Conservation (phyloP, 148 eudicot species). For the Rhododendron henanense region DNA sequence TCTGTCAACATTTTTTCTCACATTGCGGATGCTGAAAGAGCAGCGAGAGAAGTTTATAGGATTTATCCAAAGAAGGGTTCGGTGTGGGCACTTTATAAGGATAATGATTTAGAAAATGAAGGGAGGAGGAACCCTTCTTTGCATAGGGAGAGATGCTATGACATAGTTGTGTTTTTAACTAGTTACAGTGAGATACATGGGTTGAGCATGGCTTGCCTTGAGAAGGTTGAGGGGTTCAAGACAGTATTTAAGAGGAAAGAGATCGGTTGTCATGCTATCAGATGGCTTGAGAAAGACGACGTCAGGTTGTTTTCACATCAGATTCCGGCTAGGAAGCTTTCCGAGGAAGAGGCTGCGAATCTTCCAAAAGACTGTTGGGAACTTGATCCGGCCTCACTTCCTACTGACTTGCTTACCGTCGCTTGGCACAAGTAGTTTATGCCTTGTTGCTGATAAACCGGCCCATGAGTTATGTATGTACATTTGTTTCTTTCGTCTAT, state of each 20-base stretch:
- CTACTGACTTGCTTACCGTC: conserved; percentile 46
- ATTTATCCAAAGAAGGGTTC: conserved; percentile 84
- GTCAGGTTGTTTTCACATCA: conserved; percentile 73
- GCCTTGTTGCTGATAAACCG: background rate
- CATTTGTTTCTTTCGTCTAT: background rate
- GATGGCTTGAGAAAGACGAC: conserved; percentile 54
- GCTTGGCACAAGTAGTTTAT: conserved; percentile 11
- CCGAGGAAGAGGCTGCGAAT: conserved; percentile 48
- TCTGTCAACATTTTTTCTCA: conserved; percentile 79
- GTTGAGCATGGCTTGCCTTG: conserved; percentile 75
- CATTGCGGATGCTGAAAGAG: conserved; percentile 65
- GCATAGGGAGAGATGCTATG: conserved; percentile 33
- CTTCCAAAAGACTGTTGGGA: conserved; percentile 72
- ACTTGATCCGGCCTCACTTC: conserved; percentile 91
- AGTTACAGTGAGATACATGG: conserved; percentile 68
- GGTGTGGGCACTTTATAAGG: conserved; percentile 74
- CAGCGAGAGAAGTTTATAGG: conserved; percentile 63
- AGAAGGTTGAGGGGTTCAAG: conserved; percentile 70
- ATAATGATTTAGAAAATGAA: conserved; percentile 27
- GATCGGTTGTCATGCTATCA: conserved; percentile 62
- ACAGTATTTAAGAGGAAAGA: conserved; percentile 72
- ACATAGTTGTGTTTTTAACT: conserved; percentile 63
- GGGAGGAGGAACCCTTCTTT: conserved; percentile 13
- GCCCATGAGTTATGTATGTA: background rate
- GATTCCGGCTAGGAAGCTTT: conserved; percentile 83